Evolutionary conservation across 148 eudicot genomes (phyloP), one percentile per base, ranked within the genome.

Genomic region (Gaultheria prostrata): DNA sequence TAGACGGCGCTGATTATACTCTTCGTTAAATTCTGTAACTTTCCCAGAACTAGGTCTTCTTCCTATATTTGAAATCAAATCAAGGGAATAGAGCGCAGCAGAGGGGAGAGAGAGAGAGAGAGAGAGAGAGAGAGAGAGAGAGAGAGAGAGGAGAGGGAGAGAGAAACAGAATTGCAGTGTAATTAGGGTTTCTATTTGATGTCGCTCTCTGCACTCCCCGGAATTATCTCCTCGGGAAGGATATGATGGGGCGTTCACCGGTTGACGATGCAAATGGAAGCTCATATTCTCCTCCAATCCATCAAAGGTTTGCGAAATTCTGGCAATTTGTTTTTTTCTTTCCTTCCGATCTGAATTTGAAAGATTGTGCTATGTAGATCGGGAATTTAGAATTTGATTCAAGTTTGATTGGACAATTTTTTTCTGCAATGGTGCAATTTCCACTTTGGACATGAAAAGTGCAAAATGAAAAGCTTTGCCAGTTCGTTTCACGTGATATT

Each of bases 261-360:
- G 21, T 39, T 51, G 78, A 82, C 21, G 84, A 82, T 39, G 33
- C 65, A 35, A 53, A 53, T 6, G n/a, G 30, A 48, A 63, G 43
- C 33, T 28, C 84, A 14, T 35, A 71, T 13, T 11, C 72, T 12
- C 48, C 85, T 24, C 54, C 69, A 84, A 54, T 79, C 48, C 53
- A 43, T 69, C 79, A 32, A 77, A 84, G 82, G 86, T 84, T 32
- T 26, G 83, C 10, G 35, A 71, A 18, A 13, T 69, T 57, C 45
- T 79, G 35, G 8, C 4, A 30, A 17, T 1, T 2, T 24, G 26
- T 24, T 39, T 54, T 24, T 65, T 4, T 26, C 1, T 59, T 8
- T 65, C 33, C 17, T 8, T 63, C 13, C 30, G 72, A 28, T 71
- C 39, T 8, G 30, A 2, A 53, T 83, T 46, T 43, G 21, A 30